Evolutionary conservation across 192 early-diverging fungal species (phyloP).

Genomic region (Chytriomyces sp.): DNA sequence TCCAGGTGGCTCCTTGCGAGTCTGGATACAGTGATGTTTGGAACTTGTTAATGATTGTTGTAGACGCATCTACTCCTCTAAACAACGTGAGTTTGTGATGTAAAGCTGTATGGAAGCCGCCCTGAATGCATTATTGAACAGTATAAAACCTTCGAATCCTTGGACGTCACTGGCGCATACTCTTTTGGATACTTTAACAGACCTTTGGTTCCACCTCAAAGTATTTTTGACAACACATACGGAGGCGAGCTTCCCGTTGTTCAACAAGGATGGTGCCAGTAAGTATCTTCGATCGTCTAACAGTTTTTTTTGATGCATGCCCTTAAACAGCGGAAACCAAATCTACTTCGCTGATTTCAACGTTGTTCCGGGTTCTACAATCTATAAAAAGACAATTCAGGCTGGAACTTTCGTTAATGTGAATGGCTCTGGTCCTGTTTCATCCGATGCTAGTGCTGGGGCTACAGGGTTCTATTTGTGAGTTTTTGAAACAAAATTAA

Average conservation of each 20-base stretch:
- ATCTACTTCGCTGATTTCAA: slow-evolving; percentile 29
- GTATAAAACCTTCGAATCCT: slow-evolving; percentile 18
- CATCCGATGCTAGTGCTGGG: background rate
- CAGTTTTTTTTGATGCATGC: background rate
- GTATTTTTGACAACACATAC: background rate
- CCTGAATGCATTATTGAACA: background rate
- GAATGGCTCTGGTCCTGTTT: slow-evolving; percentile 13
- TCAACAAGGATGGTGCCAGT: slow-evolving; percentile 24
- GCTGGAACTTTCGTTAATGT: slow-evolving; percentile 15
- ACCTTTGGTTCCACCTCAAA: slow-evolving; percentile 31
- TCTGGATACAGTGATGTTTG: slow-evolving; percentile 25
- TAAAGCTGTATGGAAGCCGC: background rate
- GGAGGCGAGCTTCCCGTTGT: background rate
- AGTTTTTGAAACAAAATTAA: background rate
- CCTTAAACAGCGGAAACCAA: slow-evolving; percentile 4
- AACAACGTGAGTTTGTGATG: slow-evolving; percentile 18
- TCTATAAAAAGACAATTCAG: background rate
- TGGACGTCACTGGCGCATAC: background rate
- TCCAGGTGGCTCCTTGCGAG: slow-evolving; percentile 9
- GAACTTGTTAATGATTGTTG: slow-evolving; percentile 21
- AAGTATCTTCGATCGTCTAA: background rate
- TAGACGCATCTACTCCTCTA: background rate
- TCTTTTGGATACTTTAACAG: slow-evolving; percentile 29
- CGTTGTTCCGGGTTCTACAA: background rate
- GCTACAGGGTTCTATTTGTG: slow-evolving; percentile 33